phyloP scores from a whole-genome alignment of 2,329 filamentous ascomycete genomes.

The Huntiella abstrusa region DNA sequence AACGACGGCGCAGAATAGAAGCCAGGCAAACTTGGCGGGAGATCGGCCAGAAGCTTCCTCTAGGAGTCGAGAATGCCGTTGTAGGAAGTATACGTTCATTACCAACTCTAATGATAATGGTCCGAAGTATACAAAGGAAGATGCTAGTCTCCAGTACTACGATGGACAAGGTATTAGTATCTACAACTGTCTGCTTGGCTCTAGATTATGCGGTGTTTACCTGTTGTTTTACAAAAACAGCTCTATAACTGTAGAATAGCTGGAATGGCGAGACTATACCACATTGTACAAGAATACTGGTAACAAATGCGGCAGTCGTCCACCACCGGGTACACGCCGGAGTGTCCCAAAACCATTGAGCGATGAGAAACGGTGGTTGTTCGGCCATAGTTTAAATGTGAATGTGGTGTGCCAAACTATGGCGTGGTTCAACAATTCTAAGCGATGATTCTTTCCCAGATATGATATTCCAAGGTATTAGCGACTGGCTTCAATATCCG shows the following conservation, averaged over 20 bases:
- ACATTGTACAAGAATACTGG: slow-evolving; percentile 80
- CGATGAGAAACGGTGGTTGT: slow-evolving; percentile 55
- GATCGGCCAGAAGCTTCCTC: slow-evolving; percentile 88
- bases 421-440: not conserved
- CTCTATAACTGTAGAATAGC: slow-evolving; percentile 87
- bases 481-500: too few species aligned
- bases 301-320: slow-evolving; percentile 81
- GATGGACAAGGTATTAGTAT: not conserved
- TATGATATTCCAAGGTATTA: too few species aligned
- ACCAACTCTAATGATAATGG: slow-evolving; percentile 83
- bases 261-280: slow-evolving; percentile 84
- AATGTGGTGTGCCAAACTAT: not conserved
- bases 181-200: not conserved
- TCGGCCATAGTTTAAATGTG: slow-evolving; percentile 33
- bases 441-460: too few species aligned
- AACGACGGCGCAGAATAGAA: slow-evolving; percentile 67
- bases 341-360: slow-evolving; percentile 99
- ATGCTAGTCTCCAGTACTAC: slow-evolving; percentile 90
- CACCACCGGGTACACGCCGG: slow-evolving; percentile 90
- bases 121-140: slow-evolving; percentile 94
- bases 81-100: slow-evolving; percentile 96
- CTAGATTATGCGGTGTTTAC: slow-evolving; percentile 28
- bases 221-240: slow-evolving; percentile 83
- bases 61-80: slow-evolving; percentile 84
- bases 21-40: slow-evolving; percentile 86